Evolutionary conservation across 768 basidiomycete species (phyloP), one percentile per base, ranked within the genome.

Genomic region (Phylloporus sp.): DNA sequence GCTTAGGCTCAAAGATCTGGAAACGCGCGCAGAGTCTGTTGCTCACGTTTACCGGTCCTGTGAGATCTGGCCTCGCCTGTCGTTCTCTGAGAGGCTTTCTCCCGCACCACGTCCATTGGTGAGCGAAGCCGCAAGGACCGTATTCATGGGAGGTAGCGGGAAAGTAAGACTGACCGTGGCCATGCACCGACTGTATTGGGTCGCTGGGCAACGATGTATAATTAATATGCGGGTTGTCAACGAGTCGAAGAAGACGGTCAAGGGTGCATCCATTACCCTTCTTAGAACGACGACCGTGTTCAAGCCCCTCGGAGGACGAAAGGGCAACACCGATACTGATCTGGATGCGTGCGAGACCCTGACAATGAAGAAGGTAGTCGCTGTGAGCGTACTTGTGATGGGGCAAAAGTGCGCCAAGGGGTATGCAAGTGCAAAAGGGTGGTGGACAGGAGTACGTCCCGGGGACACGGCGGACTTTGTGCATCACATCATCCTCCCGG

Each of bases 31-130:
- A 58, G 76, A 80, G 13, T 90, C 88, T 4, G 85, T 95, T 29
- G 86, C 92, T 4, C 93, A 97, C 69, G 93, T 95, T 67, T 95
- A 94, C 66, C 82, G 93, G 9, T 73, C 83, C 41, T 85, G 91
- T 66, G 81, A 84, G 47, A 73, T 95, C 26, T 91, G 85, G 81
- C 91, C 92, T 2, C 80, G 80, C 41, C 68, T 93, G 18, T 77
- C 89, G 51, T 80, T 86, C 4, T 70, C 76, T 18, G 50, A 72
- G 5, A 74, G 84, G 20, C 79, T 97, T 16, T 76, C 81, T 2
- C 76, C 86, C 4, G 77, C 82, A 4, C 69, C 76, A 13, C 73
- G 78, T 34, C 83, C 86, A 3, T 66, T 92, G 13, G 76, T 79
- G 54, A 80, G 80, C 26, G 77, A 77, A 13, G 74, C 73, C 2